Base-by-base conservation (phyloP, 129 eudicot genomes). In the Saposhnikovia divaricata region DNA sequence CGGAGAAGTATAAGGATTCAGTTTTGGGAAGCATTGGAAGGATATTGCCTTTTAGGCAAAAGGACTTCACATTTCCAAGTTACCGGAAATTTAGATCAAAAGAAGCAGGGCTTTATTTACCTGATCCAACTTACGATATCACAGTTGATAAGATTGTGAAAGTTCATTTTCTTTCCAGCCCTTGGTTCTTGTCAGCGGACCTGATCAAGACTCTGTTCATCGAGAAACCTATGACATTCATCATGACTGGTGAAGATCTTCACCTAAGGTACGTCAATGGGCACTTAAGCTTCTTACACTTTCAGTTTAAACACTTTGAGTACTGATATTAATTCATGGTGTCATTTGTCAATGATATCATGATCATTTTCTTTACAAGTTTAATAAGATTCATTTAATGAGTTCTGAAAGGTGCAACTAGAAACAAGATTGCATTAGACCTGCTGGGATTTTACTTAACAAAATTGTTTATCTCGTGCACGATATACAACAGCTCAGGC, bases 121-220 rank as follows among this genome's bases (percentile, higher is more conserved):
- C 98, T 75, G 98, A 95, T 68, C 98, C 98, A 19, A 97, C 98
- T 31, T 95, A 95, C 82, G 97, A 92, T 45, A 92, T 95, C 80
- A 87, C 89, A 0, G 91, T 95, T 13, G 89, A 95, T 50, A 92
- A 83, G 80, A 87, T 95, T 73, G 96, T 92, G 73, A 91, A 95
- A 87, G 98, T 95, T 25, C 97, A 95, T 85, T 95, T 95, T 66
- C 97, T 95, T 43, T 95, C 98, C 2, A 95, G 98, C 75, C 92
- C 98, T 31, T 95, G 98, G 98, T 95, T 95, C 66, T 84, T 95
- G n/a, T 90, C 98, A 5, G 89, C 98, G 0, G 96, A 95, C 79
- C 98, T 92, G 13, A 85, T 95, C 43, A 95, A 92, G 86, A 90
- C 97, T n/a, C 94, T 95, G 38, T 95, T 95, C 77, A 85, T 92